A percentile compares a stretch with the other conserved stretches of the same genome.
Evolutionary conservation across 345 rosid genomes (phyloP).

Genomic region (Eucalyptus erythrocorys): DNA sequence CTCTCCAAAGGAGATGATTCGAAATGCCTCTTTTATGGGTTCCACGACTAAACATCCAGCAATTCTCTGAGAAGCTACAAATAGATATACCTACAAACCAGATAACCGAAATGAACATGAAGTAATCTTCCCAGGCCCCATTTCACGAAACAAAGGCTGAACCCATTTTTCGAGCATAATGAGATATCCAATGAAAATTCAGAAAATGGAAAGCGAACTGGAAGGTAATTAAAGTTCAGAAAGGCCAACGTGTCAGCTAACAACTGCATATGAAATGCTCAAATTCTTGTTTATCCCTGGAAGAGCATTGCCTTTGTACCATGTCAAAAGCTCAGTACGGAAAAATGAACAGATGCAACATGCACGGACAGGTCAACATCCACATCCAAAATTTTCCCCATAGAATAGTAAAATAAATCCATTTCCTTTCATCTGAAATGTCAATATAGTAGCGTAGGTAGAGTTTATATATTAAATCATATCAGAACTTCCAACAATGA

Average conservation of each 20-base stretch:
- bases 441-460: not conserved
- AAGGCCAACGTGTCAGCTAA: not conserved
- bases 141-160: not conserved
- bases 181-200: not conserved
- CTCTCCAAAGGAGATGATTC: slow-evolving; percentile 20
- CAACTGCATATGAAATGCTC: not conserved
- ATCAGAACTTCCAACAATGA: not conserved
- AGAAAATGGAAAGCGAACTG: not conserved
- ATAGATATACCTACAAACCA: slow-evolving; percentile 59
- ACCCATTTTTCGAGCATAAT: not conserved
- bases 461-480: not conserved
- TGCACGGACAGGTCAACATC: not conserved
- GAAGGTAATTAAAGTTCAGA: not conserved
- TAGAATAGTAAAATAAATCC: not conserved
- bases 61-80: slow-evolving; percentile 43
- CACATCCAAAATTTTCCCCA: not conserved
- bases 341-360: not conserved
- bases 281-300: not conserved
- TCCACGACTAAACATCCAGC: slow-evolving; percentile 72
- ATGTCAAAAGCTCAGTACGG: not conserved
- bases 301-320: not conserved
- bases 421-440: not conserved
- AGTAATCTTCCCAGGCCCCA: not conserved
- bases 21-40: slow-evolving; percentile 73
- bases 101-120: not conserved